Evolutionary conservation across 208 protist species (phyloP).

Genomic region (Acanthamoeba lenticulata): DNA sequence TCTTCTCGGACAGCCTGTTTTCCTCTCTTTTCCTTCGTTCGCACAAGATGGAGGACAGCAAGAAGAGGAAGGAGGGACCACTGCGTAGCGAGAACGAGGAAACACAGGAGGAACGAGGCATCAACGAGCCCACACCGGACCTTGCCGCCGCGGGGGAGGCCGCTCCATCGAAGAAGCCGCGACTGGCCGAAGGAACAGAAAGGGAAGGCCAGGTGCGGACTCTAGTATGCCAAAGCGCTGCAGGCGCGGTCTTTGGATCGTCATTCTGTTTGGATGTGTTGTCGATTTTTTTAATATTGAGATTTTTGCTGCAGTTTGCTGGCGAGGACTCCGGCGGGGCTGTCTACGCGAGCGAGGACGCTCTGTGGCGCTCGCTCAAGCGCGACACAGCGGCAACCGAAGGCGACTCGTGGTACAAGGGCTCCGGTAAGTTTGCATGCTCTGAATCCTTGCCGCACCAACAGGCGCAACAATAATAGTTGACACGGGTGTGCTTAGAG

Average conservation of each 20-base stretch:
- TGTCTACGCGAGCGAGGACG: neutral
- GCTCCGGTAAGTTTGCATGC: neutral
- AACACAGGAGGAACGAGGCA: neutral
- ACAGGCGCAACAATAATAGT: neutral
- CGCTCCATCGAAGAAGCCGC: neutral
- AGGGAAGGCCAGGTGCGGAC: neutral
- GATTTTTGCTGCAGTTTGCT: neutral
- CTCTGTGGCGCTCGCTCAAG: slow-evolving; percentile 28
- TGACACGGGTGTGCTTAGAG: neutral
- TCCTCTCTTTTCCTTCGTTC: neutral
- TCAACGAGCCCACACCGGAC: neutral
- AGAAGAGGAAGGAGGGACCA: neutral
- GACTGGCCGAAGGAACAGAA: neutral
- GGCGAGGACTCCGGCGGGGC: neutral
- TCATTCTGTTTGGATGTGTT: neutral
- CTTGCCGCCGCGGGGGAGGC: too few relatives aligned
- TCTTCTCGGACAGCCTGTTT: too few relatives aligned
- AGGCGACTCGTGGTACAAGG: slow-evolving; percentile 30
- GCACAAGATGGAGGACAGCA: neutral
- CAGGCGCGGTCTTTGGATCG: neutral
- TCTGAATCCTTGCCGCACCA: neutral
- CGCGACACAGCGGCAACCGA: neutral
- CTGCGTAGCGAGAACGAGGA: neutral
- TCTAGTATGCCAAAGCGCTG: neutral
- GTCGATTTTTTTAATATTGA: neutral